phyloP scores from a whole-genome alignment of 2,329 filamentous ascomycete genomes.

The Trichophyton simii region DNA sequence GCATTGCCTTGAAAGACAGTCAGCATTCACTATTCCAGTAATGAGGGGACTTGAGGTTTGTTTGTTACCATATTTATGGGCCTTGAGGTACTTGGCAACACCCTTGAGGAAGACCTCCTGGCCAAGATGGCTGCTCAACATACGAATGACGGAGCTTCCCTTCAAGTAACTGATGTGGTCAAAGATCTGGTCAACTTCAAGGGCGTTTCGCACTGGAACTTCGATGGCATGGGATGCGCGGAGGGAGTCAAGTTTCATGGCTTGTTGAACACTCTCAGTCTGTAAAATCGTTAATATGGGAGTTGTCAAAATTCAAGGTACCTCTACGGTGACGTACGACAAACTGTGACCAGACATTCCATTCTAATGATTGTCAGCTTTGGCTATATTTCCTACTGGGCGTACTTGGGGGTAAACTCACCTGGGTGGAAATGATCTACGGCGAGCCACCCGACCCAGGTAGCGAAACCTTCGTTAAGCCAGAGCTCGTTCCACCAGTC shows the following conservation, averaged over 20 bases:
- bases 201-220: conserved; percentile 80
- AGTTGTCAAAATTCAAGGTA: conserved; percentile 25
- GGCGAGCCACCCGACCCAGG: conserved; percentile 93
- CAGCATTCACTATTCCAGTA: conserved; percentile 5
- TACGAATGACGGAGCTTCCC: conserved; percentile 89
- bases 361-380: conserved; percentile 44
- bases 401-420: conserved; percentile 20
- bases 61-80: conserved; percentile 64
- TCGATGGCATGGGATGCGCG: conserved; percentile 92
- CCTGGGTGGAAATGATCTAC: conserved; percentile 78
- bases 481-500: conserved; percentile 92
- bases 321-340: conserved; percentile 54
- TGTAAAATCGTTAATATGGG: conserved; percentile 31
- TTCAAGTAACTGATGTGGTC: conserved; percentile 95
- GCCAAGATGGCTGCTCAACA: conserved; percentile 84
- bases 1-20: conserved; percentile 47
- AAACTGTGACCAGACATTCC: conserved; percentile 97
- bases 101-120: conserved; percentile 80
- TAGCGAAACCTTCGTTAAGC: conserved; percentile 94
- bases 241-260: conserved; percentile 78
- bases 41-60: neutral
- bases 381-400: neutral
- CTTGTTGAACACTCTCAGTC: conserved; percentile 85
- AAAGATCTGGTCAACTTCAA: conserved; percentile 97
- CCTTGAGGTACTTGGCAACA: conserved; percentile 77